Base-by-base conservation (phyloP, 2,329 filamentous ascomycete genomes). In the Pochonia chlamydosporia region DNA sequence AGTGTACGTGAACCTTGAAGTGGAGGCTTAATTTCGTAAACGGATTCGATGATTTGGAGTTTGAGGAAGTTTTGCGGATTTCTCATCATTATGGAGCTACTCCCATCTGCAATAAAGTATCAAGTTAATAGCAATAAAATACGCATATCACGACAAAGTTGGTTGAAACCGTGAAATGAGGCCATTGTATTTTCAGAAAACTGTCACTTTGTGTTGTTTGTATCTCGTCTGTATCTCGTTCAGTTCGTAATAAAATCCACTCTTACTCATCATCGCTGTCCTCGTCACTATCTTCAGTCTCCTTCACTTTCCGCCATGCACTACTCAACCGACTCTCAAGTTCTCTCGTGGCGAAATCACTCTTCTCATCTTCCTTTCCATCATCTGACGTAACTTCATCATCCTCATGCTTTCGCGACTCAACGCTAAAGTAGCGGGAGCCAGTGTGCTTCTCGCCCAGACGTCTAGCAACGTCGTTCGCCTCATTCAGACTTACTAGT, bases 401-500 rank as follows among this genome's bases (percentile, higher is more conserved):
- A 2, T 58, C 54, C 21, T 57, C 54, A 9, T 54, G 57, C 3
- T 61, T 47, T 13, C 62, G 61, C 6, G 55, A 54, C 35, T 60
- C 56, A 23, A 63, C 57, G 50, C 58, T 63, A 40, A 69, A 70
- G 56, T 70, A 68, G 6, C 67, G 59, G 8, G 61, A 64, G 4
- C 54, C 50, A 21, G 59, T 57, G 53, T 74, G 70, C 57, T 64
- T 73, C 61, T 81, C 76, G 48, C 76, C 74, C 13, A 81, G 62
- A 24, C 78, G 65, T 58, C 70, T 75, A 37, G 78, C 76, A 53
- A 81, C 78, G 56, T 82, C 76, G 55, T 79, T 80, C 43, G 76
- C 77, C 56, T 80, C 75, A 56, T 73, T 70, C 41, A 81, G 65
- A 50, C 71, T 77, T 43, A 78, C 75, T 14, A 81, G 69, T 3